Conservation (phyloP, 2,329 filamentous ascomycete genomes). For the Ceratocystis destructans region DNA sequence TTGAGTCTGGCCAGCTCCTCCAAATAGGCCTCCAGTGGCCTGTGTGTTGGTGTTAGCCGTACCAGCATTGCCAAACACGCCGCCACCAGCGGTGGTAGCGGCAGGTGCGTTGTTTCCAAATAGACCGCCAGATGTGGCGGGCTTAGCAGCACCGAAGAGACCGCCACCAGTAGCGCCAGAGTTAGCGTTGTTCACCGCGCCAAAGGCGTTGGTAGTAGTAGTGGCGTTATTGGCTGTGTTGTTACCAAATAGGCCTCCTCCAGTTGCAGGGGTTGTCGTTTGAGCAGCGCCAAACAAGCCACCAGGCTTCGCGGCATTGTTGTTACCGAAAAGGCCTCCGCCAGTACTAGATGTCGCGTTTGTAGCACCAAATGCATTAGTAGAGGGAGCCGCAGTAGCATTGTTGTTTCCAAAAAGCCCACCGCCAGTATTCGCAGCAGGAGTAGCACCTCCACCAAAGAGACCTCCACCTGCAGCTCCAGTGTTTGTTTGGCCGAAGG, state of each 20-base stretch:
- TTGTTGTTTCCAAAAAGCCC: conserved; percentile 33
- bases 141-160: conserved; percentile 31
- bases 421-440: conserved; percentile 25
- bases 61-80: conserved; percentile 22
- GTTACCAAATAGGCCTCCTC: conserved; percentile 35
- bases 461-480: conserved; percentile 20
- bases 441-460: conserved; percentile 17
- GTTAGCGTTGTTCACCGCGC: conserved; percentile 18
- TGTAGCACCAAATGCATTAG: conserved; percentile 31
- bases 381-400: conserved; percentile 12
- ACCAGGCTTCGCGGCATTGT: conserved; percentile 29
- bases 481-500: conserved; percentile 24
- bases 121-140: conserved; percentile 27
- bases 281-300: conserved; percentile 36
- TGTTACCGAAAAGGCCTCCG: conserved; percentile 31
- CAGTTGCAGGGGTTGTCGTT: conserved; percentile 21
- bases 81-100: conserved; percentile 26
- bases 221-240: conserved; percentile 19
- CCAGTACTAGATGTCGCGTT: conserved; percentile 21
- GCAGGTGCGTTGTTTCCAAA: conserved; percentile 31
- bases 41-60: conserved; percentile 31
- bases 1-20: conserved; percentile 36
- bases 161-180: conserved; percentile 22
- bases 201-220: conserved; percentile 30
- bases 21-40: conserved; percentile 30